A percentile compares a stretch with the other conserved stretches of the same genome.
phyloP scores from a whole-genome alignment of 2,329 filamentous ascomycete species.

The Fusarium musae region DNA sequence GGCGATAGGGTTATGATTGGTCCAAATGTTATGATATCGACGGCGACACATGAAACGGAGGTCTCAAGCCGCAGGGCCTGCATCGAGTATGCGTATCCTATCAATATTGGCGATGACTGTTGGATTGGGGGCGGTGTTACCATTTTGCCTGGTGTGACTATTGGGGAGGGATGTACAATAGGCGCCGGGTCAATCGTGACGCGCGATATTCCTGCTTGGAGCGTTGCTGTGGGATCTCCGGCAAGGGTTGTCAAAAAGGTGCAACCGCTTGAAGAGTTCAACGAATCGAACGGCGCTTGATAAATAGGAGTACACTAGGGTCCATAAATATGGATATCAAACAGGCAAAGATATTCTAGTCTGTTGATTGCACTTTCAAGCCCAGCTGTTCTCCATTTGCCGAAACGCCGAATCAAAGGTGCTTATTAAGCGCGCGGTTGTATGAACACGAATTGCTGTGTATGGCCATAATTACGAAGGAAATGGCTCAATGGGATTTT shows the following conservation, averaged over 20 bases:
- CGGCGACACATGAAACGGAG: conserved; percentile 63
- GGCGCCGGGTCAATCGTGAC: conserved; percentile 87
- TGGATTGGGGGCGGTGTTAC: conserved; percentile 80
- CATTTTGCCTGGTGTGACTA: conserved; percentile 82
- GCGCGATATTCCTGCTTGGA: conserved; percentile 54
- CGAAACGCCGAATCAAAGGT: not conserved
- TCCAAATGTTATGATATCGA: conserved; percentile 62
- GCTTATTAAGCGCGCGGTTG: not conserved
- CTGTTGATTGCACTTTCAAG: too few species aligned
- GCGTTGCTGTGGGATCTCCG: conserved; percentile 52
- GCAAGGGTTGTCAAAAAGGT: conserved; percentile 48
- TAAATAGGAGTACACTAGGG: accelerated
- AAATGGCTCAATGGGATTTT: not conserved
- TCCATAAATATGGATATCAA: too few species aligned
- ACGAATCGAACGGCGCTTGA: not conserved
- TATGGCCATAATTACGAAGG: not conserved
- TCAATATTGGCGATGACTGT: conserved; percentile 61
- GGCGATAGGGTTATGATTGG: conserved; percentile 64
- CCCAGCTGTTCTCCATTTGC: not conserved
- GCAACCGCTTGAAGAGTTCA: not conserved
- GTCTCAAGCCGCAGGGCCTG: conserved; percentile 58
- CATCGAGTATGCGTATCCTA: conserved; percentile 60
- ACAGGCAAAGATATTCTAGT: too few species aligned
- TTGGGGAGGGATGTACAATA: conserved; percentile 78
- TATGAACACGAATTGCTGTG: accelerated